These are phyloP conservation scores for Ehretia macrophylla DNA, from an alignment of 257 asterid species.

Conservation along the genomic window DNA sequence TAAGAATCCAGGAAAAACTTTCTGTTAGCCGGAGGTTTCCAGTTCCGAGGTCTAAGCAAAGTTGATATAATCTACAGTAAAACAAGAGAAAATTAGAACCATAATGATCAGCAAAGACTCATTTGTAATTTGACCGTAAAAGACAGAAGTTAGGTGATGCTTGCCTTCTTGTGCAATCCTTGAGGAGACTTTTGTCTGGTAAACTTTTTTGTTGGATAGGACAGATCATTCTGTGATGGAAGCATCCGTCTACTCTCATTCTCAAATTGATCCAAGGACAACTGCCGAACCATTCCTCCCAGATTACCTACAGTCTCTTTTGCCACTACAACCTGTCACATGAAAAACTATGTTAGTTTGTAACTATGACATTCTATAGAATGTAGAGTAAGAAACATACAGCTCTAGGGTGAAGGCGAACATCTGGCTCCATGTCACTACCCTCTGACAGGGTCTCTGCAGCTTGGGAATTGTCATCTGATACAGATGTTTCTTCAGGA, in stretches of 20 bases:
- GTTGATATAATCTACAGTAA: slow-evolving; percentile 75
- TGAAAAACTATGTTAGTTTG: slow-evolving; percentile 17
- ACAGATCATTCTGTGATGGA: slow-evolving; percentile 67
- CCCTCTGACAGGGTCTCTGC: slow-evolving; percentile 73
- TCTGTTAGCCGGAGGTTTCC: slow-evolving; percentile 91
- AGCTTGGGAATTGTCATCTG: slow-evolving; percentile 71
- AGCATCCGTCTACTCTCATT: slow-evolving; percentile 95
- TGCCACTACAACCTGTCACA: slow-evolving; percentile 91
- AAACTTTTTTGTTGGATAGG: slow-evolving; percentile 78
- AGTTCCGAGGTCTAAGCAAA: slow-evolving; percentile 87
- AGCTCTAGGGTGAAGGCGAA: slow-evolving; percentile 95
- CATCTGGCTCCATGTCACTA: slow-evolving; percentile 77
- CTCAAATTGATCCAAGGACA: slow-evolving; percentile 96
- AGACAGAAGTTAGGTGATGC: slow-evolving; percentile 20
- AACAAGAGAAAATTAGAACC: slow-evolving; percentile 8
- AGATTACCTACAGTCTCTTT: slow-evolving; percentile 90
- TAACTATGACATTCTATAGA: background rate
- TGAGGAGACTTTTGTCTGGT: slow-evolving; percentile 87
- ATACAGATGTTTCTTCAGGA: slow-evolving; percentile 65
- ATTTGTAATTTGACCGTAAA: background rate
- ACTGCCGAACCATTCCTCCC: slow-evolving; percentile 98
- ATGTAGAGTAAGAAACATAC: slow-evolving; percentile 36
- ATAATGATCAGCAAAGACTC: slow-evolving; percentile 2
- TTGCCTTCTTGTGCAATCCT: slow-evolving; percentile 97
- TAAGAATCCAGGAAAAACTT: slow-evolving; percentile 93